Evolutionary conservation across 2,329 filamentous ascomycete species (phyloP).

Genomic region (Cladophialophora yegresii): DNA sequence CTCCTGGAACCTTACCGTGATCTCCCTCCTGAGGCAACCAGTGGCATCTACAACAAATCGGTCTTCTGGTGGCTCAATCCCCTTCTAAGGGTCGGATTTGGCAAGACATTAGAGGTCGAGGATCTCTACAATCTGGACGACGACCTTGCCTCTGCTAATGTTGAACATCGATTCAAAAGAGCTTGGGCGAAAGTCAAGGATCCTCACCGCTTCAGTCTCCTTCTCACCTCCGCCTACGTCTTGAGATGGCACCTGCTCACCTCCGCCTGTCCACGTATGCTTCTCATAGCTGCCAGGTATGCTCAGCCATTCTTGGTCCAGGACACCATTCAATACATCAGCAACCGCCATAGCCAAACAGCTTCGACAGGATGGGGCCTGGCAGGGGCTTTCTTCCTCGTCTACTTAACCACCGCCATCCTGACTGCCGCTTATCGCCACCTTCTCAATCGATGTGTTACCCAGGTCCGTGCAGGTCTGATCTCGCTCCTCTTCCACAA

Average conservation of each 20-base stretch:
- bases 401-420: slow-evolving; percentile 48
- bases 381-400: slow-evolving; percentile 48
- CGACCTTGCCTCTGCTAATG: slow-evolving; percentile 46
- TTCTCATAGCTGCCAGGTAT: slow-evolving; percentile 37
- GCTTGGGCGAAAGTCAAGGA: slow-evolving; percentile 46
- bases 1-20: slow-evolving; percentile 44
- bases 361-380: slow-evolving; percentile 47
- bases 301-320: slow-evolving; percentile 43
- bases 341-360: slow-evolving; percentile 38
- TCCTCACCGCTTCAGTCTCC: slow-evolving; percentile 15
- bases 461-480: slow-evolving; percentile 48
- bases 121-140: slow-evolving; percentile 53
- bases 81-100: slow-evolving; percentile 54
- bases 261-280: slow-evolving; percentile 33
- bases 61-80: slow-evolving; percentile 59
- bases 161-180: slow-evolving; percentile 44
- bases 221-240: slow-evolving; percentile 14
- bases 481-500: slow-evolving; percentile 57
- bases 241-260: slow-evolving; percentile 30
- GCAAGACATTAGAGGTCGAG: slow-evolving; percentile 46
- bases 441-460: slow-evolving; percentile 47
- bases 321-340: slow-evolving; percentile 42
- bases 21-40: slow-evolving; percentile 55
- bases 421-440: slow-evolving; percentile 48
- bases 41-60: slow-evolving; percentile 52